Conservation (phyloP, 306 rosid genomes). For the Glycine tomentella region DNA sequence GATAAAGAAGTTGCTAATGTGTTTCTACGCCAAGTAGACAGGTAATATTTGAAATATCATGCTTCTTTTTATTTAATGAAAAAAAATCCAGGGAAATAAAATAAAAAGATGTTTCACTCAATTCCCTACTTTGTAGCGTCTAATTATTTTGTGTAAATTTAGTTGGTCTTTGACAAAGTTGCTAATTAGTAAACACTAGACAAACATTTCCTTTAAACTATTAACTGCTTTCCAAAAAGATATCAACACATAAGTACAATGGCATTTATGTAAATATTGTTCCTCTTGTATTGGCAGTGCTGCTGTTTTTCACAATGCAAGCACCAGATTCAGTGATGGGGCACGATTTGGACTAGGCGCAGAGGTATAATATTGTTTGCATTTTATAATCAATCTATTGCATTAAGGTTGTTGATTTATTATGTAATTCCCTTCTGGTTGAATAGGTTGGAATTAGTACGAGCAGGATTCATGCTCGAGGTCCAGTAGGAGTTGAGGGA, state of each 20-base stretch:
- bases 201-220: not conserved
- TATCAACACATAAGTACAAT: not conserved
- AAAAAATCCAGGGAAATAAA: not conserved
- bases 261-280: slow-evolving; percentile 17
- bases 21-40: slow-evolving; percentile 91
- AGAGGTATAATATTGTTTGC: slow-evolving; percentile 67
- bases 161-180: not conserved
- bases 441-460: slow-evolving; percentile 96
- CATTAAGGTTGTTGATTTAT: slow-evolving; percentile 30
- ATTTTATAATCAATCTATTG: not conserved
- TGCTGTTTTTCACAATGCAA: slow-evolving; percentile 98
- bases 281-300: slow-evolving; percentile 72
- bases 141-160: slow-evolving; percentile 17
- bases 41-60: slow-evolving; percentile 51
- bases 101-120: not conserved
- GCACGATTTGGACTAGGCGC: slow-evolving; percentile 99
- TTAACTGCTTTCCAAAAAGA: slow-evolving; percentile 10
- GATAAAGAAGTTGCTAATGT: slow-evolving; percentile 73
- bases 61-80: not conserved
- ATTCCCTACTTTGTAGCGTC: slow-evolving; percentile 1
- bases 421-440: not conserved
- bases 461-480: slow-evolving; percentile 96
- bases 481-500: slow-evolving; percentile 99
- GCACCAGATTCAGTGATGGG: slow-evolving; percentile 96
- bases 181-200: slow-evolving; percentile 8